Base-by-base conservation (phyloP, 345 rosid genomes). In the Lepidium sativum region DNA sequence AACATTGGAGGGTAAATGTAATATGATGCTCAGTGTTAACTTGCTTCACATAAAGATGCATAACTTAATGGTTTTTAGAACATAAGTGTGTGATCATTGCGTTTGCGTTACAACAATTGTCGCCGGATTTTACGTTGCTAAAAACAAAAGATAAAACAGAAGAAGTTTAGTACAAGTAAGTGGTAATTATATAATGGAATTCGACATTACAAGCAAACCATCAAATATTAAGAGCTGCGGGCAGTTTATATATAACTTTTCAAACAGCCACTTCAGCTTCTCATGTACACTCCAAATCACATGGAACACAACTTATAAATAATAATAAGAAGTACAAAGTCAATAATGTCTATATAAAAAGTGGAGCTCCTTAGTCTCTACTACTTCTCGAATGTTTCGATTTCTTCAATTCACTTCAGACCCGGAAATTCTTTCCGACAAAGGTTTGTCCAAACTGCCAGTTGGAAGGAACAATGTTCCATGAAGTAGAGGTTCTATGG, bases 361-460 rank as follows among this genome's bases (percentile, higher is more conserved):
- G 48, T 34, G 42, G 52, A 54, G 63, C 56, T 44, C 51, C 55
- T 52, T 52, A 15, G 12, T 53, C 13, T 52, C 27, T 42, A 34
- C 65, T 32, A 56, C 15, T 57, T 57, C 81, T 83, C 0, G 5
- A 37, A 35, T 16, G 38, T 43, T 35, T 54, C 9, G 3, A 41
- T 51, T 16, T 21, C 23, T 16, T 18, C 29, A 25, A 23, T 71
- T 60, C 54, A 60, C 32, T 9, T 48, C 55, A 84, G 69, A 82
- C 84, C 77, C 83, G 78, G 71, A 82, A 86, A 51, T 84, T 86
- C 64, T 86, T 82, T 4, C 92, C 92, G 4, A 68, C 63, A 82
- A 86, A 86, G 42, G 92, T 83, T 63, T 86, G 92, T 8, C 89
- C 84, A 34, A 86, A 86, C 69, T 79, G 83, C 92, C 92, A 86